Evolutionary conservation across 2,329 filamentous ascomycete species (phyloP).

Genomic region (Trichoderma lentiforme): DNA sequence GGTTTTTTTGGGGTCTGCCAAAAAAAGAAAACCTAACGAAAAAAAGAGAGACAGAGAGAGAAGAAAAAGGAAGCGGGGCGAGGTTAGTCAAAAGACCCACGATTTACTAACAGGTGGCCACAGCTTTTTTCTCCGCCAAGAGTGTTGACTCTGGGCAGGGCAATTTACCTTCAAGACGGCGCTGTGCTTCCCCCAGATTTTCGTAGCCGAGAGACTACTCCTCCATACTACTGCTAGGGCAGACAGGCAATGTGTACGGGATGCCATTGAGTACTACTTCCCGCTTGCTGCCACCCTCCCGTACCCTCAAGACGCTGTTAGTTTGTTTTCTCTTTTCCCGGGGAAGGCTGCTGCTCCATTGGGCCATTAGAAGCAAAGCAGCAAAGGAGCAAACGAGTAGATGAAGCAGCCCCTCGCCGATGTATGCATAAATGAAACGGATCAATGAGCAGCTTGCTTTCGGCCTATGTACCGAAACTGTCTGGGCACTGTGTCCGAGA

Average conservation of each 20-base stretch:
- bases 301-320: not conserved
- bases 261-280: not conserved
- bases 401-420: not conserved
- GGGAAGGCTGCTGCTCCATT: not conserved
- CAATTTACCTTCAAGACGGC: not conserved
- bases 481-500: not conserved
- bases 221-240: not conserved
- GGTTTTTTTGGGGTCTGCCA: not conserved
- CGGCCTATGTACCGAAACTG: not conserved
- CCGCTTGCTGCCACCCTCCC: not conserved
- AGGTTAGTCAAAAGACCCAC: not conserved
- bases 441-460: not conserved
- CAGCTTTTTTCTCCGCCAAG: not conserved
- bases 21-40: not conserved
- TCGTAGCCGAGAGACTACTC: slow-evolving; percentile 9
- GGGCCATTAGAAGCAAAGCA: not conserved
- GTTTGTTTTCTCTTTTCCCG: not conserved
- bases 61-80: not conserved
- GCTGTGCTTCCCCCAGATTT: slow-evolving; percentile 15
- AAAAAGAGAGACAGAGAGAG: not conserved
- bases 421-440: not conserved
- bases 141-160: not conserved
- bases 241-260: not conserved
- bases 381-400: not conserved
- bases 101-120: slow-evolving; percentile 13